Conservation (phyloP, 257 asterid genomes). For the Plantago elongata region DNA sequence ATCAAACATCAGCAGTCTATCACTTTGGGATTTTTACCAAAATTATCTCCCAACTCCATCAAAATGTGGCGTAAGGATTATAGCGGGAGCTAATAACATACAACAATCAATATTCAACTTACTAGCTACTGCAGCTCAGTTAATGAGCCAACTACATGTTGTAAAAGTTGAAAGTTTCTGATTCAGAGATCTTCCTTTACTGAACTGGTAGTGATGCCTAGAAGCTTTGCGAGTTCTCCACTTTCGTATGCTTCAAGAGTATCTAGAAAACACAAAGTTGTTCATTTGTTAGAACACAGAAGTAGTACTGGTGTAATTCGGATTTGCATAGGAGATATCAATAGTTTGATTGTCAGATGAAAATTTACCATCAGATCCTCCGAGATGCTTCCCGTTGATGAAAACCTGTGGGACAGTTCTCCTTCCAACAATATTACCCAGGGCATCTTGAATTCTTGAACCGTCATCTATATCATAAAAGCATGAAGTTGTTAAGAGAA, state of each 20-base stretch:
- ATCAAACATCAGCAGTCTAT: too few species aligned
- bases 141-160: not conserved
- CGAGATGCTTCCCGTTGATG: slow-evolving; percentile 80
- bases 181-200: slow-evolving; percentile 65
- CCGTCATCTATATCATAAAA: slow-evolving; percentile 59
- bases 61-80: not conserved
- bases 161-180: not conserved
- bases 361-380: slow-evolving; percentile 89
- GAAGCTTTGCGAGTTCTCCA: slow-evolving; percentile 61
- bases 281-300: slow-evolving; percentile 7
- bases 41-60: not conserved
- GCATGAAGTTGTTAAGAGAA: not conserved
- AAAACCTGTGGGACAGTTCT: slow-evolving; percentile 93
- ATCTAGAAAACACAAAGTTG: slow-evolving; percentile 39
- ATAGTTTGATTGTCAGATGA: not conserved
- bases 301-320: not conserved
- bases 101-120: not conserved
- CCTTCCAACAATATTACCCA: slow-evolving; percentile 61
- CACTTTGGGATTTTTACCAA: too few species aligned
- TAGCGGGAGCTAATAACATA: not conserved
- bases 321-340: too few species aligned
- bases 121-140: slow-evolving; percentile 1
- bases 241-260: slow-evolving; percentile 73
- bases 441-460: slow-evolving; percentile 62
- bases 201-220: slow-evolving; percentile 34